These are phyloP conservation scores for Phylloporus scabripes DNA, from an alignment of 768 basidiomycete species.

Conservation along the genomic window DNA sequence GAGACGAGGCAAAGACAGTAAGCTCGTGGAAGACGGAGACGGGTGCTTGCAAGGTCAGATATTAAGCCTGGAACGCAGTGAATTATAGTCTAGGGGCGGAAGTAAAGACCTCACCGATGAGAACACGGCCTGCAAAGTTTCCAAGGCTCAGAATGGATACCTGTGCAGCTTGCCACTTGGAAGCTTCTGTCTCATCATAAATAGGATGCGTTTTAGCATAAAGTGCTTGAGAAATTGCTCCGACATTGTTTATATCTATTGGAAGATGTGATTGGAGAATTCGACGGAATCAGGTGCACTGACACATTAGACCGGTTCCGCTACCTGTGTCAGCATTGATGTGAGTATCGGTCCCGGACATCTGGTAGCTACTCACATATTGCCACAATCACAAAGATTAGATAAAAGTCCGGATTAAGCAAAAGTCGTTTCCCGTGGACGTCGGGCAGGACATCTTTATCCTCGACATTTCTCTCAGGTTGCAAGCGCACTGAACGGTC, in stretches of 20 bases:
- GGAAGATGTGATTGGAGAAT: not conserved
- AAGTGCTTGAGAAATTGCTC: conserved; percentile 65
- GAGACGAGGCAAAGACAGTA: conserved; percentile 67
- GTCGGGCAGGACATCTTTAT: conserved; percentile 38
- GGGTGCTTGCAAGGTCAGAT: conserved; percentile 59
- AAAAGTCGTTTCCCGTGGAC: conserved; percentile 50
- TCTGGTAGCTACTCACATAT: conserved; percentile 41
- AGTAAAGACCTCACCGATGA: conserved; percentile 48
- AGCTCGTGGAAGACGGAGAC: conserved; percentile 56
- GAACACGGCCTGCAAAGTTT: conserved; percentile 74
- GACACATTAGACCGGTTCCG: conserved; percentile 75
- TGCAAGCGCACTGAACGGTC: conserved; percentile 8
- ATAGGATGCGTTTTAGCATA: conserved; percentile 53
- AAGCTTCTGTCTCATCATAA: conserved; percentile 64
- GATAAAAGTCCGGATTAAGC: conserved; percentile 55
- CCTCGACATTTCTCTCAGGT: not conserved
- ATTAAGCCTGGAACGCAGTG: conserved; percentile 45
- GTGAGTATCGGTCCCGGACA: not conserved
- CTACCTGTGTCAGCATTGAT: conserved; percentile 40
- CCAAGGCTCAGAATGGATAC: conserved; percentile 78
- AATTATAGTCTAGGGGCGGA: not conserved
- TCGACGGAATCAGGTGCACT: conserved; percentile 15
- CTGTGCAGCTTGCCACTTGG: conserved; percentile 76
- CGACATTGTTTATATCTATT: conserved; percentile 82
- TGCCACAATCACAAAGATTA: conserved; percentile 50